phyloP scores from a whole-genome alignment of 148 eudicot species.

The Agrostemma githago region DNA sequence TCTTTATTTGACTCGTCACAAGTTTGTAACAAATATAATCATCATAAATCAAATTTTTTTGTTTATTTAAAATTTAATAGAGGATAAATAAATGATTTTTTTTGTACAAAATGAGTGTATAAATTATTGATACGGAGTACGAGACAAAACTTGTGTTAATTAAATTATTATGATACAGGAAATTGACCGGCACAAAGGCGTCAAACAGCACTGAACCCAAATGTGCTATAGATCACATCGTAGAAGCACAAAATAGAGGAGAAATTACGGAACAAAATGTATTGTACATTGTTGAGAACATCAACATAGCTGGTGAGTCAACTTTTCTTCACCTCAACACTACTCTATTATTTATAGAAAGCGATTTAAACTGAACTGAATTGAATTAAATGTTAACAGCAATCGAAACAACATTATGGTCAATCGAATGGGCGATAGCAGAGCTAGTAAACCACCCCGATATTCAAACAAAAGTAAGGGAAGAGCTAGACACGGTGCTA shows the following conservation, averaged over 20 bases:
- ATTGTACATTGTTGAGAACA: slow-evolving; percentile 75
- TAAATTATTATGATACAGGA: slow-evolving; percentile 32
- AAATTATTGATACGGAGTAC: too few relatives aligned
- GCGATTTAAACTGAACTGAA: not conserved
- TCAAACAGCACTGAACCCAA: slow-evolving; percentile 39
- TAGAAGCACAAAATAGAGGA: slow-evolving; percentile 67
- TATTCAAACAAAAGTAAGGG: slow-evolving; percentile 53
- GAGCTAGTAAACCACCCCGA: slow-evolving; percentile 69
- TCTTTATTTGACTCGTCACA: too few relatives aligned
- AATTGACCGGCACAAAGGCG: slow-evolving; percentile 44
- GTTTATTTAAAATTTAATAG: too few relatives aligned
- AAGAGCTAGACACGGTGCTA: slow-evolving; percentile 48
- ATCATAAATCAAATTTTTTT: too few relatives aligned
- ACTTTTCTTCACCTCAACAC: not conserved
- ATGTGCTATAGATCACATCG: slow-evolving; percentile 68
- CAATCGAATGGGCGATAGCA: slow-evolving; percentile 73
- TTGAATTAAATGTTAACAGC: slow-evolving; percentile 29
- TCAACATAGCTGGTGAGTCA: slow-evolving; percentile 67
- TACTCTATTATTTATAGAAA: too few relatives aligned
- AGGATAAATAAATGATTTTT: too few relatives aligned
- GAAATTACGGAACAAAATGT: slow-evolving; percentile 77
- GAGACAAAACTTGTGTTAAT: too few relatives aligned
- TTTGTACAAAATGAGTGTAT: too few relatives aligned
- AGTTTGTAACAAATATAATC: too few relatives aligned
- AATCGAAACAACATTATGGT: slow-evolving; percentile 74